Percentiles rank a stretch among this genome's conserved stretches.
Evolutionary conservation across 192 early-diverging fungal species (phyloP).

Genomic region (Gonapodya prolifera): DNA sequence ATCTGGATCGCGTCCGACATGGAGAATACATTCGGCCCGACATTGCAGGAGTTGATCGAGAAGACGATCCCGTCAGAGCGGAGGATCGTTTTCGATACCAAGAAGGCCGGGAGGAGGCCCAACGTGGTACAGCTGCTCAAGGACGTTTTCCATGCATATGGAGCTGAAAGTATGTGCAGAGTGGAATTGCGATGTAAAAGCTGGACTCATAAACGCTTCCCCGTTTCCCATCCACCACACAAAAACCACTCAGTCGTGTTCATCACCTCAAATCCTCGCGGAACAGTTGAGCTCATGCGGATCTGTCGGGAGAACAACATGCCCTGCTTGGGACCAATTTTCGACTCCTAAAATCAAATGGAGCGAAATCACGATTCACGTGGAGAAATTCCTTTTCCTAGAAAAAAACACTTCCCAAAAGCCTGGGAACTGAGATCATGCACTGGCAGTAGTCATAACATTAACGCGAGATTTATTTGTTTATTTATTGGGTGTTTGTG

Average conservation of each 20-base stretch:
- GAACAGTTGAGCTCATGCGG: neutral
- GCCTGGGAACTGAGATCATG: no score
- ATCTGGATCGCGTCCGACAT: neutral
- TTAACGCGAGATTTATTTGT: no score
- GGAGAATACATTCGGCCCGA: neutral
- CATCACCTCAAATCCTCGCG: neutral
- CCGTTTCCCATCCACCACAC: neutral
- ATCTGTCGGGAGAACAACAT: neutral
- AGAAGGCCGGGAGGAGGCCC: neutral
- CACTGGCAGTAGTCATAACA: no score
- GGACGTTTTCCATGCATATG: neutral
- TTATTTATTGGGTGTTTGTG: no score
- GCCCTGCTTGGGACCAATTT: neutral
- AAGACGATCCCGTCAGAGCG: neutral
- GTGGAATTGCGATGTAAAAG: neutral
- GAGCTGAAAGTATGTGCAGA: neutral
- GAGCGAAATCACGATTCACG: no score
- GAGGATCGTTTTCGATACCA: neutral
- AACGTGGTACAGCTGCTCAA: neutral
- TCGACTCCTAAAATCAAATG: no score
- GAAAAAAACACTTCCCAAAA: no score
- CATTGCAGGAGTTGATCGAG: neutral
- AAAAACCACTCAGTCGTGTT: conserved; percentile 1
- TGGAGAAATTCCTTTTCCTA: no score
- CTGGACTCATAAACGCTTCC: neutral